These are phyloP conservation scores for Penicillium sp. DNA, from an alignment of 2,329 filamentous ascomycete species.

Conservation along the genomic window DNA sequence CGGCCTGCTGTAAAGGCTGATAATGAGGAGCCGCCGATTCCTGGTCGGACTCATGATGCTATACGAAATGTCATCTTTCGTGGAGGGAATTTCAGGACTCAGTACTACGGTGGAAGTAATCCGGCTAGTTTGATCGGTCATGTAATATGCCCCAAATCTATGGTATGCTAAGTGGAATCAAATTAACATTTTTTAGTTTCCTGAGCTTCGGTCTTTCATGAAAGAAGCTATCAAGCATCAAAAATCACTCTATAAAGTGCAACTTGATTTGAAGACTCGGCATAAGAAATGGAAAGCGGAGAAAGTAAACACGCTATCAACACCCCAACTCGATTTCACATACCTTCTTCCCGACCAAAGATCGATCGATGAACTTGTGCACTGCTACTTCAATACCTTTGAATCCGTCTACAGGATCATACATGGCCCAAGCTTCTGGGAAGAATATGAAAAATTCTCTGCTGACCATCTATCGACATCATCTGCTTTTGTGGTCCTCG, in stretches of 20 bases:
- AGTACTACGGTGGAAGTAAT: slow-evolving; percentile 26
- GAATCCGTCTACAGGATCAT: slow-evolving; percentile 25
- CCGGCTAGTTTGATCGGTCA: slow-evolving; percentile 21
- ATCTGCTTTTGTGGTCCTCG: slow-evolving; percentile 17
- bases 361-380: slow-evolving; percentile 18
- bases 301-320: slow-evolving; percentile 4
- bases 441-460: slow-evolving; percentile 18
- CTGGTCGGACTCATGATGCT: slow-evolving; percentile 3
- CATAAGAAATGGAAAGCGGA: slow-evolving; percentile 21
- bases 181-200: slow-evolving; percentile 11
- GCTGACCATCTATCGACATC: slow-evolving; percentile 8
- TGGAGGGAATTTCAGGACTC: slow-evolving; percentile 22
- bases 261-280: slow-evolving; percentile 20
- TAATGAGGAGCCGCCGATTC: neutral
- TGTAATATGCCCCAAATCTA: slow-evolving; percentile 7
- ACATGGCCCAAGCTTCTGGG: slow-evolving; percentile 23
- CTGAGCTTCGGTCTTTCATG: slow-evolving; percentile 23
- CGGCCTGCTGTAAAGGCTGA: slow-evolving; percentile 15
- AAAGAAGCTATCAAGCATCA: slow-evolving; percentile 22
- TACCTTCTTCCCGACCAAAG: slow-evolving; percentile 21
- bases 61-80: slow-evolving; percentile 18
- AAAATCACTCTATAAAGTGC: slow-evolving; percentile 17
- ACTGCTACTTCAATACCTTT: slow-evolving; percentile 24
- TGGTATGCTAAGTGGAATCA: neutral
- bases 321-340: slow-evolving; percentile 13